Base-by-base conservation (phyloP, 148 eudicot species). In the Rhododendron henanense region DNA sequence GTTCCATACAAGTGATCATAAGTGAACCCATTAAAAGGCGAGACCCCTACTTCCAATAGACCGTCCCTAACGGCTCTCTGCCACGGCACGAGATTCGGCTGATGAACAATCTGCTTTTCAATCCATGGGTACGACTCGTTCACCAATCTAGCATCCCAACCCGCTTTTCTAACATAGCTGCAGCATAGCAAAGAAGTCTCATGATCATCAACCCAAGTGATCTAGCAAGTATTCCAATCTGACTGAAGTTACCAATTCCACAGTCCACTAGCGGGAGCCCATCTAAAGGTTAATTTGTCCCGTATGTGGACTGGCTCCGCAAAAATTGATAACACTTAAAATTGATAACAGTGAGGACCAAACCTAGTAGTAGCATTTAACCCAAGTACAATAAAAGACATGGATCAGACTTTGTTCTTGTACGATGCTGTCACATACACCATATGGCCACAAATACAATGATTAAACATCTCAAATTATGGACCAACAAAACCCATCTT, bases 21-120 rank as follows among this genome's bases (percentile, higher is more conserved):
- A 11, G 99, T 97, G 89, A 93, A 95, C 7, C 99, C 99, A 84
- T 97, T 97, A 89, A 89, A 90, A 5, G 99, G 99, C 3, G 94
- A 90, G 67, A 97, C 78, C 33, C 99, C 99, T 8, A 89, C 90
- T 47, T 97, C 99, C 69, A 97, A 45, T 2, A 97, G 92, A 83
- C 94, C 89, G 80, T 97, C 98, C 87, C 93, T 89, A 0, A 97
- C 87, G 1, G 96, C 96, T 67, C 71, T 85, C 90, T 97, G 99
- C 94, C 94, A 97, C 0, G 92, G 91, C 14, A 85, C 91, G 7
- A 97, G 91, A 31, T 87, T 83, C 6, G 99, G 99, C 80, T 83
- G 85, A 41, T 88, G 83, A 82, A 97, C 98, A 50, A 97, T 94
- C 82, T 95, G 98, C 16, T 91, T 92, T 88, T 97, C 99, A 4